These are phyloP conservation scores for Gomphus bonarii DNA, from an alignment of 1,284 basidiomycete genomes.

Conservation along the genomic window DNA sequence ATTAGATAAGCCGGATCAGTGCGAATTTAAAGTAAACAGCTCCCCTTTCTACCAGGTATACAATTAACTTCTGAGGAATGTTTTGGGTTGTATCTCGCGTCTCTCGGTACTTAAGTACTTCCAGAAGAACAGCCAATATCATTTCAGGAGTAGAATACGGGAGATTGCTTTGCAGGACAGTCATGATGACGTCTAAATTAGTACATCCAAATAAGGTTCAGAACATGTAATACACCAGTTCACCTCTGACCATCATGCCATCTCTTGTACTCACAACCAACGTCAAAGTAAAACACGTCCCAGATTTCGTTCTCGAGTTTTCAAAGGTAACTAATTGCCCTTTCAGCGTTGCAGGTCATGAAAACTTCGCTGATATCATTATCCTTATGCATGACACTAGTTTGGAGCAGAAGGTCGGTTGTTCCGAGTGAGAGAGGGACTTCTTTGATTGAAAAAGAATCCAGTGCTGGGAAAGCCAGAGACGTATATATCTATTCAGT, in stretches of 20 bases:
- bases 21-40: too few species aligned
- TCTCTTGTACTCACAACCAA: conserved; percentile 47
- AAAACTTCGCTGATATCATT: background rate
- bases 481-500: conserved; percentile 37
- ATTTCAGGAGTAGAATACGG: too few species aligned
- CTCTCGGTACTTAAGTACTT: too few species aligned
- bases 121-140: too few species aligned
- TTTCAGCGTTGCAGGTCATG: background rate
- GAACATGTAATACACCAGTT: background rate
- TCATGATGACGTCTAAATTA: too few species aligned
- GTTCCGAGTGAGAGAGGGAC: background rate
- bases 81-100: too few species aligned
- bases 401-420: background rate
- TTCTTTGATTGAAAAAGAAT: background rate
- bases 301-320: conserved; percentile 46
- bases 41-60: too few species aligned
- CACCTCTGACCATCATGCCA: conserved; percentile 32
- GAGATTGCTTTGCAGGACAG: too few species aligned
- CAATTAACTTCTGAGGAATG: too few species aligned
- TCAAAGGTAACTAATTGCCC: conserved; percentile 37
- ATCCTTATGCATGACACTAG: background rate
- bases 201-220: too few species aligned
- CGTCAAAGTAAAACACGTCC: conserved; percentile 43
- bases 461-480: conserved; percentile 41
- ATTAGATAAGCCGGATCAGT: background rate